Conservation (phyloP, 371 early-diverging fungal genomes). For the Haplosporangium sp. region DNA sequence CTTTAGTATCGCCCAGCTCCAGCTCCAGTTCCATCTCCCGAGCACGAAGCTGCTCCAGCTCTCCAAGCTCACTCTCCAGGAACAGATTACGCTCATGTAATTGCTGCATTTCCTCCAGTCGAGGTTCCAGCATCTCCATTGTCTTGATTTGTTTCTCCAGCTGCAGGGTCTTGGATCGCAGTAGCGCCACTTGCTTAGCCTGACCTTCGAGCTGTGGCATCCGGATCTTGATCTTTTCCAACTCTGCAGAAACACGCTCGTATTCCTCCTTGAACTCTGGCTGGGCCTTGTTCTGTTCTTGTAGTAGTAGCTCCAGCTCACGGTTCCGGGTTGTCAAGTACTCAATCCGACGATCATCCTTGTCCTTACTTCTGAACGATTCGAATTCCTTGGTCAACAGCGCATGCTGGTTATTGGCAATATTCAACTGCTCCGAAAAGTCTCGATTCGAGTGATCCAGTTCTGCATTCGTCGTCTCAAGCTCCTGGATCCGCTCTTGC, state of each 20-base stretch:
- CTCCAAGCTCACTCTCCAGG: conserved; percentile 32
- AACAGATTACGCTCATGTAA: conserved; percentile 32
- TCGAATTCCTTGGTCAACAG: conserved; percentile 32
- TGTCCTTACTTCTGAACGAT: conserved; percentile 30
- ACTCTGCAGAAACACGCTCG: conserved; percentile 20
- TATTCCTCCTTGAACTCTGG: conserved; percentile 36
- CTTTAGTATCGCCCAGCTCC: conserved; percentile 14
- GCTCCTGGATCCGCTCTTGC: conserved; percentile 25
- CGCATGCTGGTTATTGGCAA: conserved; percentile 36
- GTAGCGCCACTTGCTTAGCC: conserved; percentile 31
- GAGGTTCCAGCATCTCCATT: conserved; percentile 35
- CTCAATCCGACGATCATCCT: conserved; percentile 30
- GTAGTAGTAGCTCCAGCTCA: conserved; percentile 18
- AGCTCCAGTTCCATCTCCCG: conserved; percentile 27
- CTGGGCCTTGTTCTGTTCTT: conserved; percentile 10
- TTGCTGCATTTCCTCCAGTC: conserved; percentile 32
- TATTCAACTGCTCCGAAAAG: conserved; percentile 24
- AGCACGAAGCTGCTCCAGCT: conserved; percentile 27
- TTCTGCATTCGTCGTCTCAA: conserved; percentile 38
- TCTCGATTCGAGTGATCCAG: conserved; percentile 32
- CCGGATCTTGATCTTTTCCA: conserved; percentile 28
- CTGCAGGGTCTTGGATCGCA: conserved; percentile 22
- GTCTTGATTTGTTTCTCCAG: conserved; percentile 42
- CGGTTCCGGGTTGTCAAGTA: conserved; percentile 17
- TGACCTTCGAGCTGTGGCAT: conserved; percentile 41